A percentile compares a stretch with the other conserved stretches of the same genome.
Conservation (phyloP, 2,329 filamentous ascomycete genomes). For the Alternaria rosae region DNA sequence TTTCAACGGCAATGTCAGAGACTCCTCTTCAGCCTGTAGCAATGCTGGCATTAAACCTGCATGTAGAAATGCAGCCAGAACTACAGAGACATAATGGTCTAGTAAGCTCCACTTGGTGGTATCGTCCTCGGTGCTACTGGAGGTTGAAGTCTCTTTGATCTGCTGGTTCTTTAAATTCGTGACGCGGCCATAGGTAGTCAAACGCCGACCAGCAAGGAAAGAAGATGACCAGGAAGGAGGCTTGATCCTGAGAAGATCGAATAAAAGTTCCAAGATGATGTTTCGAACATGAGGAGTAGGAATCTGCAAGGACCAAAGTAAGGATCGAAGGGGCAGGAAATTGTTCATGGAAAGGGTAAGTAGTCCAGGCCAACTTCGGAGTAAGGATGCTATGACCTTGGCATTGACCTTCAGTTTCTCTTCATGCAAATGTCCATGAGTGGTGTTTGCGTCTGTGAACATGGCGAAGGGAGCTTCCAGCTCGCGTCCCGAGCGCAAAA, state of each 20-base stretch:
- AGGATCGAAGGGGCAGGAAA: conserved; percentile 81
- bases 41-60: conserved; percentile 69
- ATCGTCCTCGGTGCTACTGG: conserved; percentile 74
- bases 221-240: conserved; percentile 93
- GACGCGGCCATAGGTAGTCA: conserved; percentile 97
- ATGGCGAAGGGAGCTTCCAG: conserved; percentile 85
- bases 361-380: conserved; percentile 93
- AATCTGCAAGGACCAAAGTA: conserved; percentile 72
- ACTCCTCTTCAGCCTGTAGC: conserved; percentile 69
- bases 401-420: conserved; percentile 83
- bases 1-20: conserved; percentile 74
- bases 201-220: conserved; percentile 86
- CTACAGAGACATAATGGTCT: conserved; percentile 89
- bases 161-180: conserved; percentile 75
- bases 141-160: conserved; percentile 60
- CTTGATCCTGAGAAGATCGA: conserved; percentile 86
- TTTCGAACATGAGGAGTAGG: conserved; percentile 67
- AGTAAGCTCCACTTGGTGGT: conserved; percentile 76
- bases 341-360: conserved; percentile 88
- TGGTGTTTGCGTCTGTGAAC: conserved; percentile 80
- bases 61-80: conserved; percentile 84
- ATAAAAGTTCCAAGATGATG: conserved; percentile 86
- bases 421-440: conserved; percentile 60
- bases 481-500: conserved; percentile 86
- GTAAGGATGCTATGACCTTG: conserved; percentile 86